Evolutionary conservation across 2,329 filamentous ascomycete genomes (phyloP), one percentile per base, ranked within the genome.

Genomic region (Epichloe coenophiala): DNA sequence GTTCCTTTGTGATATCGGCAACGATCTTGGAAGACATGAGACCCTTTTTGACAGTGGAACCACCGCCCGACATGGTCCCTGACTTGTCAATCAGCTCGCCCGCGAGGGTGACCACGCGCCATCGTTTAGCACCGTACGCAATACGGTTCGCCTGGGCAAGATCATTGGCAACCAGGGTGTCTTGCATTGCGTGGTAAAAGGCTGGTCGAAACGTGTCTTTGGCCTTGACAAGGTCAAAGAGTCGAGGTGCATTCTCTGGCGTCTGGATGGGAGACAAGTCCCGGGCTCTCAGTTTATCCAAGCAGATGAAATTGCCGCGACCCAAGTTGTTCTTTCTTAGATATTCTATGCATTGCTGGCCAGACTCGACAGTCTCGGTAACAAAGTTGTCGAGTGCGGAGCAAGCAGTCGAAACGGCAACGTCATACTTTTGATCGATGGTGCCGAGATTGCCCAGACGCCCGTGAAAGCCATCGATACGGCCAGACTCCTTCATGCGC

Each of bases 1-100:
- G 86, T 57, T 97, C 91, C 65, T 88, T 90, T 48, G 82, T 86
- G 15, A 85, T 86, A 52, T 95, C 88, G 1, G 87, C 79, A n/a
- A 86, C 83, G 44, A 95, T 81, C 68, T 95, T 97, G 11, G 90
- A 95, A 0, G 91, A 97, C 94, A 98, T 98, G 51, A 89, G 81
- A 1, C 94, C 94, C 62, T 84, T 88, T 59, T 91, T 90, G 51
- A 93, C 87, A 15, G 87, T 86, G 44, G 81, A 91, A 51, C 93
- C 93, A 74, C 93, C 93, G 73, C 93, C 93, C 52, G 88, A 95
- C 93, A 98, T 97, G 37, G 93, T 97, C 74, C 93, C 93, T 1
- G 91, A 96, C 65, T 94, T 94, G 70, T 98, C 93, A 58, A 98
- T 97, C 48, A 98, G 77, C 66, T 96, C 90, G 46, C 93, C 93